phyloP scores from a whole-genome alignment of 805 yeast genomes.

The Saturnispora saitoi region DNA sequence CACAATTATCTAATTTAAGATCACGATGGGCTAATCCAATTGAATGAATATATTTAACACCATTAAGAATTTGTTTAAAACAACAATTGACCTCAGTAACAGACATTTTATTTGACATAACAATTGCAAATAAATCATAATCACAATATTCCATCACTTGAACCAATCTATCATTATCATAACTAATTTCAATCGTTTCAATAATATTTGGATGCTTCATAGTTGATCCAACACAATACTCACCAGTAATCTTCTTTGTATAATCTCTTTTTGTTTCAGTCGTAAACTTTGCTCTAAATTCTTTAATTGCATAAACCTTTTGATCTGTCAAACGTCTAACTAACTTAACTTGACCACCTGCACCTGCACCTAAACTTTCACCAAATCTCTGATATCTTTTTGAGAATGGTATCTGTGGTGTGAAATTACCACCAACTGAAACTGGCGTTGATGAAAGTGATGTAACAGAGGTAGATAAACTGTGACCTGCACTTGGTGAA shows the following conservation, averaged over 20 bases:
- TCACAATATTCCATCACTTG: conserved; percentile 96
- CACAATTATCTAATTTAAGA: conserved; percentile 88
- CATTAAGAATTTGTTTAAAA: conserved; percentile 77
- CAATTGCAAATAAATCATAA: conserved; percentile 86
- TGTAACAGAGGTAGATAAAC: conserved; percentile 12
- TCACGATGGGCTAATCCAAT: conserved; percentile 90
- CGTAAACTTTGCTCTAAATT: conserved; percentile 68
- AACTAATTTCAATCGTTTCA: conserved; percentile 84
- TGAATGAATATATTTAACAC: conserved; percentile 70
- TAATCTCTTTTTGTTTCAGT: conserved; percentile 78
- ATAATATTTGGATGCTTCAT: conserved; percentile 84
- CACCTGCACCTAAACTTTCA: conserved; percentile 87
- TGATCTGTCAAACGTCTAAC: conserved; percentile 59
- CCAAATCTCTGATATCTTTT: conserved; percentile 77
- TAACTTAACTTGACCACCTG: conserved; percentile 83
- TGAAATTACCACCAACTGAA: conserved; percentile 32
- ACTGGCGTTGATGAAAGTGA: conserved; percentile 12
- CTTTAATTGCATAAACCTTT: conserved; percentile 83
- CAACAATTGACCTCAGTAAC: conserved; percentile 77
- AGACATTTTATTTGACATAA: conserved; percentile 86
- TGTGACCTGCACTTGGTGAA: conserved; percentile 9
- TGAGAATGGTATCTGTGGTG: conserved; percentile 50
- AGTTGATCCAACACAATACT: conserved; percentile 89
- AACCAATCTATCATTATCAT: conserved; percentile 70
- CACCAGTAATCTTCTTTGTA: conserved; percentile 87